Percentiles rank a stretch among this genome's conserved stretches.
Evolutionary conservation across 2,329 filamentous ascomycete genomes (phyloP).

Genomic region (Chalara sp.): DNA sequence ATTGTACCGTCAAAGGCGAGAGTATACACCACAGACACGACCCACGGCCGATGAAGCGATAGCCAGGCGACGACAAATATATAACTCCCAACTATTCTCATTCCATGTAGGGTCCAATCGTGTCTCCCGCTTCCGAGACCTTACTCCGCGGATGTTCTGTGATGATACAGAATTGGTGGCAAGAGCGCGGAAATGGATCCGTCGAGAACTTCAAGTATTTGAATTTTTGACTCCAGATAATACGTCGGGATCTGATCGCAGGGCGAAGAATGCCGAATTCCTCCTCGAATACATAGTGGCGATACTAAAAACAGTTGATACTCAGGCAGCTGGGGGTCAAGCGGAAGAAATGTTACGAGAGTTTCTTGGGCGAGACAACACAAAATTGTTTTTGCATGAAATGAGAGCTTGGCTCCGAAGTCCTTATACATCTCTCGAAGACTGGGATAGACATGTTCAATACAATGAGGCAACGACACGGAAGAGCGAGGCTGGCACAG

Average conservation of each 20-base stretch:
- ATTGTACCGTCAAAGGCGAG: constrained; percentile 10
- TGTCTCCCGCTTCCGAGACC: constrained; percentile 66
- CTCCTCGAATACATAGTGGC: constrained; percentile 80
- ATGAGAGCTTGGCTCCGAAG: constrained; percentile 76
- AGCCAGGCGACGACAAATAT: constrained; percentile 62
- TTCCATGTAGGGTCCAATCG: constrained; percentile 78
- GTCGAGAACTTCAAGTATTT: constrained; percentile 80
- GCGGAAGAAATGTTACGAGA: constrained; percentile 75
- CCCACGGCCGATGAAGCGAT: constrained; percentile 21
- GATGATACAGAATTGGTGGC: constrained; percentile 61
- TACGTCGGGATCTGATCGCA: constrained; percentile 27
- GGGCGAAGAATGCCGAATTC: constrained; percentile 71
- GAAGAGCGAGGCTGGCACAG: neutral
- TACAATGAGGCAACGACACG: constrained; percentile 14
- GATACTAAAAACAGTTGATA: constrained; percentile 75
- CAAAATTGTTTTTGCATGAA: constrained; percentile 77
- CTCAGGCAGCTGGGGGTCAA: constrained; percentile 70
- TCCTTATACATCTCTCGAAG: constrained; percentile 62
- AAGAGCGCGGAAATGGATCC: constrained; percentile 73
- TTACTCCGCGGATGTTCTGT: constrained; percentile 62
- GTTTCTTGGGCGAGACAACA: constrained; percentile 68
- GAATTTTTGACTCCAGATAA: constrained; percentile 50
- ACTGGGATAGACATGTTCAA: constrained; percentile 59
- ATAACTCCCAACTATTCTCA: constrained; percentile 65
- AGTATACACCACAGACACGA: constrained; percentile 1